Evolutionary conservation across 2,329 filamentous ascomycete genomes (phyloP), one percentile per base, ranked within the genome.

Genomic region (Monilinia aucupariae): DNA sequence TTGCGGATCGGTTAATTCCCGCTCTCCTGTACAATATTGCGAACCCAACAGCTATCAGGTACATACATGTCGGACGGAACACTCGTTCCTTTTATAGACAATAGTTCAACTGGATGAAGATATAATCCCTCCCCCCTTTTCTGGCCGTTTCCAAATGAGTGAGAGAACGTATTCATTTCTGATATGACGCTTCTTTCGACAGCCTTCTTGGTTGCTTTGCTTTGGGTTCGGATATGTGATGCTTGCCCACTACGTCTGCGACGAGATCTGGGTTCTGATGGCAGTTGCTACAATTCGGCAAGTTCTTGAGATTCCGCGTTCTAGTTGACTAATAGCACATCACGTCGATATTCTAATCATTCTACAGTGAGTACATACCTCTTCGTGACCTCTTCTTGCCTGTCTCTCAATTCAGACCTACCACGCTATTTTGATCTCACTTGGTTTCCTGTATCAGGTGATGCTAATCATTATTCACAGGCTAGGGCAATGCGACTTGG

Each of bases 41-140:
- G 32, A 27, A 39, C 43, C 22, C 51, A 62, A 50, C 56, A n/a
- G 13, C 13, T 27, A 56, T 60, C 60, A 62, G 41, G 50, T 58
- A 32, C n/a, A 62, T 58, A 20, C 12, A 34, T 25, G n/a, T 22
- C 37, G 51, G 51, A 58, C 37, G 60, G 51, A 62, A n/a, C 34
- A n/a, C 41, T 58, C 30, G 12, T 47, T 62, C 43, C 52, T 34
- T 17, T 20, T 32, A n/a, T 49, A n/a, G n/a, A 41, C 41, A 62
- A 17, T 7, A 27, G 27, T 20, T 58, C 17, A 39, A 39, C 12
- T 39, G 1, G 4, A 15, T 17, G 32, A 25, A 10, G 20, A 49
- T 62, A 58, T 62, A 62, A 27, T 22, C 25, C 13, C 22, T 15
- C 2, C 9, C 47, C 9, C 13, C 9, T 43, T 47, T 20, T 20